Evolutionary conservation across 2,329 filamentous ascomycete species (phyloP), one percentile per base, ranked within the genome.

Genomic region (Curvularia verruculosa): DNA sequence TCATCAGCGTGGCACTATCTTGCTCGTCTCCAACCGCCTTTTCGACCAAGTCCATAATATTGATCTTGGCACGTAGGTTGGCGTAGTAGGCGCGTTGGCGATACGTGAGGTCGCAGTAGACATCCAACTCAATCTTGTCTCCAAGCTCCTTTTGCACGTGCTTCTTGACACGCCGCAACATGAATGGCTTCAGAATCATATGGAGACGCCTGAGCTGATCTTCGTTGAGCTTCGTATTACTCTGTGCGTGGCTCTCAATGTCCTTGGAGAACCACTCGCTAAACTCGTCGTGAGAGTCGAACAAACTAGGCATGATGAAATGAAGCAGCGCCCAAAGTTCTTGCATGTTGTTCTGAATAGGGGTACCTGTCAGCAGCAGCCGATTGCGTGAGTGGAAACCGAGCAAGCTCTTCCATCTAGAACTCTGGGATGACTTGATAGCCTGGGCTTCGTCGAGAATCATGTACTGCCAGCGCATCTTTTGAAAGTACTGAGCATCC

Each of bases 391-490:
- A 98, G 75, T 96, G 91, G 83, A 98, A 98, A 49, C 89, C 90
- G 45, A 99, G 83, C 63, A 99, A 79, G 65, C 90, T 93, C 84
- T 98, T 99, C 95, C 95, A 99, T 72, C 95, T 87, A 15, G 93
- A 96, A 81, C 92, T 97, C 70, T 91, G 87, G 0, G 95, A 97
- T 60, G 93, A 97, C 82, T 99, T 99, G 86, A 99, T 98, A 65
- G 95, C 95, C 75, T 99, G 95, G 1, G 95, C 95, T 78, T 99
- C 95, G 69, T 99, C 95, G 39, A 99, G 85, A 76, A 99, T 97
- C 95, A 99, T 99, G 81, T 99, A 98, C 79, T 98, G 95, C 95
- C 95, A 99, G 69, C 90, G 90, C 84, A 99, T 95, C 82, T 98
- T 98, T 79, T 97, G 94, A 81, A 99, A 98, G 77, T 99, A 99